These are phyloP conservation scores for Fusarium tanahbumbuense DNA, from an alignment of 2,329 filamentous ascomycete species.

Conservation along the genomic window DNA sequence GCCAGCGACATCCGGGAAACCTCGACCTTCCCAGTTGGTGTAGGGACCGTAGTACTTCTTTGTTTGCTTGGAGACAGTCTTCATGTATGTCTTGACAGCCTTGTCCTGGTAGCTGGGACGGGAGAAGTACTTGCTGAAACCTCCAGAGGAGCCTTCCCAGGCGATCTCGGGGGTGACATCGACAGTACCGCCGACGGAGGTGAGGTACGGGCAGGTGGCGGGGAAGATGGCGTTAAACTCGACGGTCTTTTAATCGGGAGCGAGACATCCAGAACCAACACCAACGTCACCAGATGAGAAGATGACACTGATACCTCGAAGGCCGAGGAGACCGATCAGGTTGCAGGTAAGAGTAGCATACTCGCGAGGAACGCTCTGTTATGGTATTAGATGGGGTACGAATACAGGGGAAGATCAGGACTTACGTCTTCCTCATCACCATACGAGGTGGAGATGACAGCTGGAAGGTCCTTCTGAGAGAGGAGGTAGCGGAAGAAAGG, in stretches of 20 bases:
- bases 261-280: slow-evolving; percentile 34
- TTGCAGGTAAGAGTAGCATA: slow-evolving; percentile 28
- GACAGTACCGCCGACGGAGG: slow-evolving; percentile 63
- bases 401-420: rapidly evolving
- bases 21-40: slow-evolving; percentile 55
- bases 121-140: slow-evolving; percentile 62
- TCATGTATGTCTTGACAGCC: slow-evolving; percentile 54
- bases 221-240: slow-evolving; percentile 53
- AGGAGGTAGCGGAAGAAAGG: slow-evolving; percentile 24
- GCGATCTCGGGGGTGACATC: slow-evolving; percentile 59
- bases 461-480: slow-evolving; percentile 13
- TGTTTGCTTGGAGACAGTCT: slow-evolving; percentile 53
- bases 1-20: slow-evolving; percentile 59
- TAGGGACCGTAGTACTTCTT: slow-evolving; percentile 46
- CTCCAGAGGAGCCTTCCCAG: slow-evolving; percentile 59
- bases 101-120: slow-evolving; percentile 60
- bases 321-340: slow-evolving; percentile 22
- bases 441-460: slow-evolving; percentile 20
- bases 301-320: slow-evolving; percentile 49
- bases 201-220: slow-evolving; percentile 60
- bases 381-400: neutral
- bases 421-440: slow-evolving; percentile 30
- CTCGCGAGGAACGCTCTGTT: slow-evolving; percentile 20
- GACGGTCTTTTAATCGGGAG: slow-evolving; percentile 36
- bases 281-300: slow-evolving; percentile 53